A percentile compares a stretch with the other conserved stretches of the same genome.
These are phyloP conservation scores for Helotiales sp. DNA, from an alignment of 2,329 filamentous ascomycete species.

Conservation along the genomic window DNA sequence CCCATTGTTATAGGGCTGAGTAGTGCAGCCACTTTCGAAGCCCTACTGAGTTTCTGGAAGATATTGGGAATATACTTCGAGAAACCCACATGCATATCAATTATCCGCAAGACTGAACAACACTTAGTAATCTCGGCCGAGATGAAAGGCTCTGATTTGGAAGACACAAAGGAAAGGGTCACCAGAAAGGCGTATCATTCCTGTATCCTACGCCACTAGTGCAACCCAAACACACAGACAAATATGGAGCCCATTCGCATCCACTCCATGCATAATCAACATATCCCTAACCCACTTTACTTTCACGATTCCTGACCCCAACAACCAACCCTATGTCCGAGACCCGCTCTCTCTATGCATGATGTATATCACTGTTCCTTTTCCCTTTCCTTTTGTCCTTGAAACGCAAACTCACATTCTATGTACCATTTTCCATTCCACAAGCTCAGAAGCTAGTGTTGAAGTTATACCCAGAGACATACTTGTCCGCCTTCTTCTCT, in stretches of 20 bases:
- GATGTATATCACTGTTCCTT: not conserved
- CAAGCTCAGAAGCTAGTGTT: not conserved
- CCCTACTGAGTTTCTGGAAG: too few species aligned
- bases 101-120: not conserved
- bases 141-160: not conserved
- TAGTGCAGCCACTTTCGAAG: not conserved
- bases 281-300: not conserved
- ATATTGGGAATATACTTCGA: too few species aligned
- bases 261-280: not conserved
- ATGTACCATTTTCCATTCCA: not conserved
- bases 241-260: not conserved
- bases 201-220: conserved; percentile 13
- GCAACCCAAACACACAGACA: not conserved
- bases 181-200: not conserved
- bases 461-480: conserved; percentile 25
- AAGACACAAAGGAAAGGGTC: not conserved
- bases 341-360: conserved; percentile 4
- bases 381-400: not conserved
- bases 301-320: not conserved
- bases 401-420: not conserved
- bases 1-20: not conserved
- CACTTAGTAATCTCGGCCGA: not conserved
- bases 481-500: conserved; percentile 26
- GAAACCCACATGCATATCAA: not conserved
- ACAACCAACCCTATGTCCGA: not conserved